Base-by-base conservation (phyloP, 148 eudicot species). In the Amaranthus cruentus region DNA sequence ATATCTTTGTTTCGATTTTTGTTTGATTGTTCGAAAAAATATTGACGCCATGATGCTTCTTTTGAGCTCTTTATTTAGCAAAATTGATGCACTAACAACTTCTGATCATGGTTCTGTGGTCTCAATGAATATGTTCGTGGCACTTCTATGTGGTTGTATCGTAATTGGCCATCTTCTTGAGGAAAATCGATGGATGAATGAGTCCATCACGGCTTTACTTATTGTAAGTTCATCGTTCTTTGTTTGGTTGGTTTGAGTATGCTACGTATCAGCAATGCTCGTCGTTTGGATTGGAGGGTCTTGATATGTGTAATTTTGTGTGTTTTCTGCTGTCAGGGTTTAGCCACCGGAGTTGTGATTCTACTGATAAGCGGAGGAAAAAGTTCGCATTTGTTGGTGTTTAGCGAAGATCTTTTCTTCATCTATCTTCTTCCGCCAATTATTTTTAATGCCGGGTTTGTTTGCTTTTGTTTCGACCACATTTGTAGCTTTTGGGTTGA, bases 401-500 rank as follows among this genome's bases (percentile, higher is more conserved):
- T 89, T 75, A 85, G 88, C 80, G 89, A 88, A 84, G 92, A 88
- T 74, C 86, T 88, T 57, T 87, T 89, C 86, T 89, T 89, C 66
- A 87, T 89, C 71, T 89, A 89, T 81, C 90, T 89, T 69, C 93
- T 89, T 83, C 94, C 91, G 3, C 94, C 91, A 3, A 89, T 89
- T 67, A 89, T 89, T 75, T 89, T 89, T 65, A 89, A 89, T 84
- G 94, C 94, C 6, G 94, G 94, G 94, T 89, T 80, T 71, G 82
- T 49, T 76, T 3, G 46, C 47, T 69, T n/a, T 44, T 3, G 14
- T 8, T 60, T 14, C 43, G 49, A 66, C 6, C 11, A n/a, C 42
- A 15, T 51, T 61, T 68, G 4, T 28, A 38, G 38, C 69, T 60
- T 14, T 69, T 54, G 13, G n/a, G 49, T 48, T 51, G 65, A 28